Evolutionary conservation across 208 protist genomes (phyloP).

Genomic region (Trypanosoma caninum): DNA sequence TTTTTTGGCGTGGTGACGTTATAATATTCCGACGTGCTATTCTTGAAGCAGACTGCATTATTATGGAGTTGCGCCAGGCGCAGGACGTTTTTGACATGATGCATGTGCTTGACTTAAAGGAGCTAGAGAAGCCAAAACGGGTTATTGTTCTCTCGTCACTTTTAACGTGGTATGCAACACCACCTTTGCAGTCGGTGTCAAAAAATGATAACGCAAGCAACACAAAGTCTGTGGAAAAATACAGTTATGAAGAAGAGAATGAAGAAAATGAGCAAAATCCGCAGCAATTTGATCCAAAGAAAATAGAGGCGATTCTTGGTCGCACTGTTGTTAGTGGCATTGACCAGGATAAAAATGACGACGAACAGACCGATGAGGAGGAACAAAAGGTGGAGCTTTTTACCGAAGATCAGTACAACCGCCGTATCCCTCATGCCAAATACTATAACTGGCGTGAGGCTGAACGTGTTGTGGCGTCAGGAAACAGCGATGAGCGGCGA

Average conservation of each 20-base stretch:
- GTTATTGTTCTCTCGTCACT: constrained; percentile 87
- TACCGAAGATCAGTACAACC: constrained; percentile 93
- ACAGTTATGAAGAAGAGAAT: constrained; percentile 31
- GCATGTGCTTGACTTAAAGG: constrained; percentile 52
- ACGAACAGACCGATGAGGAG: neutral
- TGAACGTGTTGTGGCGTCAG: constrained; percentile 86
- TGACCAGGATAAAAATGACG: neutral
- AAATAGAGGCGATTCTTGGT: constrained; percentile 30
- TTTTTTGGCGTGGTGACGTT: constrained; percentile 63
- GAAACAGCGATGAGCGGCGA: constrained; percentile 62
- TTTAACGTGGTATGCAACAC: constrained; percentile 89
- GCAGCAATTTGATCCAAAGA: constrained; percentile 36
- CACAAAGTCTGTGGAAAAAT: neutral
- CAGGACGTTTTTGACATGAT: constrained; percentile 86
- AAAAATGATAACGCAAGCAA: constrained; percentile 6
- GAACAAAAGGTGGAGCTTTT: constrained; percentile 53
- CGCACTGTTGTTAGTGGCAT: constrained; percentile 1
- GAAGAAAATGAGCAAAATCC: constrained; percentile 26
- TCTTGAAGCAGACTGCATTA: constrained; percentile 65
- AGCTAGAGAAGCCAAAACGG: constrained; percentile 68
- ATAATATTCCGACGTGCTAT: constrained; percentile 53
- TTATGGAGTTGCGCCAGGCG: constrained; percentile 75
- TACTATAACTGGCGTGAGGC: constrained; percentile 91
- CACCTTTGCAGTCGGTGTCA: constrained; percentile 32
- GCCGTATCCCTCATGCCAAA: constrained; percentile 89